Evolutionary conservation across 2,329 filamentous ascomycete species (phyloP), one percentile per base, ranked within the genome.

Genomic region (Fusarium sp.): DNA sequence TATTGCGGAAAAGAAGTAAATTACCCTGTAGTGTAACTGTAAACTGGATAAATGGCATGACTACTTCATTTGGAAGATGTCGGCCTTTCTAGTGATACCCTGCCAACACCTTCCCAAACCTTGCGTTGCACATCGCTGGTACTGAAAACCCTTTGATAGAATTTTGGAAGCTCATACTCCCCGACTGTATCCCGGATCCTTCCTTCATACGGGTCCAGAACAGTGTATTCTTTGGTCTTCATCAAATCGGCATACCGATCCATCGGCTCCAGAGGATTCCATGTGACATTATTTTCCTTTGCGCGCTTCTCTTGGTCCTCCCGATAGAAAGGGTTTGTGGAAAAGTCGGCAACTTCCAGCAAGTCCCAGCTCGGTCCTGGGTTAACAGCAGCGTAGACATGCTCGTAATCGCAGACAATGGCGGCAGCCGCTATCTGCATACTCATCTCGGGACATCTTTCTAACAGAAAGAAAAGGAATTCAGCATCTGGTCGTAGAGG

Each of bases 141-240:
- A 6, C 6, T 38, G 16, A 38, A 0, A 38, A 38, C 11, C 9
- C 11, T 38, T 11, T 38, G 5, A n/a, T 4, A 38, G 1, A 11
- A 4, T 2, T 0, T 38, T 0, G 34, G 34, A n/a, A 11, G 2
- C 9, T 1, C 16, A 5, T 38, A n/a, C 9, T 38, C 1, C 9
- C 9, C 34, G 16, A 38, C 34, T 6, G 9, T 38, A 5, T 38
- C 34, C 18, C 34, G 34, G 18, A 38, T 38, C 34, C 34, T n/a
- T 38, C 34, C 34, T n/a, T 38, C 34, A n/a, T 38, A 38, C 7
- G 32, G 32, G 1, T 34, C 32, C 1, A 34, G 16, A 38, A 38
- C 18, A 11, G 34, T 38, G 34, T 7, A 38, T 38, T 38, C 34
- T 1, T 0, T 38, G 18, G 18, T 38, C 34, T 4, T 38, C 6